phyloP scores from a whole-genome alignment of 2,329 filamentous ascomycete species.

The Metarhizium guizhouense region DNA sequence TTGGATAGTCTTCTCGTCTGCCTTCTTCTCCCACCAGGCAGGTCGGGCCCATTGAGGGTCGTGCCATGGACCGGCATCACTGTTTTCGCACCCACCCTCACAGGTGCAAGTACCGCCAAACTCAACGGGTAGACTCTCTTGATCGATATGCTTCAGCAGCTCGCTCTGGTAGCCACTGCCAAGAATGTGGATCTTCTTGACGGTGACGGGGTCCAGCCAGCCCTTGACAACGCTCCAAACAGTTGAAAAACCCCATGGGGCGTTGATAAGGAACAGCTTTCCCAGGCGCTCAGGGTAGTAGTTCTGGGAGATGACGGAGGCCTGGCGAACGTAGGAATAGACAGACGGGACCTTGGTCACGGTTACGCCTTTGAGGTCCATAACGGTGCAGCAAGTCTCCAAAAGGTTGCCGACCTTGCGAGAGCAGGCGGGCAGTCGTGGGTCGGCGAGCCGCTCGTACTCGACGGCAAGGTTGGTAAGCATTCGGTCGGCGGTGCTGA shows the following conservation, averaged over 20 bases:
- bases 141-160: conserved; percentile 73
- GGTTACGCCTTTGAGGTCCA: conserved; percentile 94
- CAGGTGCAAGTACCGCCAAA: conserved; percentile 84
- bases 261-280: conserved; percentile 96
- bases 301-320: conserved; percentile 89
- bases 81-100: conserved; percentile 71
- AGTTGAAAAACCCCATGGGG: conserved; percentile 86
- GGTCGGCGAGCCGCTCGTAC: conserved; percentile 93
- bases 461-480: conserved; percentile 91
- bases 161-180: conserved; percentile 75
- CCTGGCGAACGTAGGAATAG: conserved; percentile 78
- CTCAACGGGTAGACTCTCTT: conserved; percentile 79
- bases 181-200: conserved; percentile 89
- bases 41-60: conserved; percentile 56
- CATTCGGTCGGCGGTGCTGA: conserved; percentile 90
- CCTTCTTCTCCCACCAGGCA: conserved; percentile 52
- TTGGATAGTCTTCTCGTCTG: conserved; percentile 25
- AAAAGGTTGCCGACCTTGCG: conserved; percentile 83
- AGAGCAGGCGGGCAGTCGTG: conserved; percentile 88
- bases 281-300: conserved; percentile 98
- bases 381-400: conserved; percentile 96
- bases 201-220: conserved; percentile 94
- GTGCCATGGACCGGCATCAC: conserved; percentile 85
- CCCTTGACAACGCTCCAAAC: conserved; percentile 83
- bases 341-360: conserved; percentile 73